Conservation (phyloP, 176 grass and related monocot genomes). For the Avena insularis region DNA sequence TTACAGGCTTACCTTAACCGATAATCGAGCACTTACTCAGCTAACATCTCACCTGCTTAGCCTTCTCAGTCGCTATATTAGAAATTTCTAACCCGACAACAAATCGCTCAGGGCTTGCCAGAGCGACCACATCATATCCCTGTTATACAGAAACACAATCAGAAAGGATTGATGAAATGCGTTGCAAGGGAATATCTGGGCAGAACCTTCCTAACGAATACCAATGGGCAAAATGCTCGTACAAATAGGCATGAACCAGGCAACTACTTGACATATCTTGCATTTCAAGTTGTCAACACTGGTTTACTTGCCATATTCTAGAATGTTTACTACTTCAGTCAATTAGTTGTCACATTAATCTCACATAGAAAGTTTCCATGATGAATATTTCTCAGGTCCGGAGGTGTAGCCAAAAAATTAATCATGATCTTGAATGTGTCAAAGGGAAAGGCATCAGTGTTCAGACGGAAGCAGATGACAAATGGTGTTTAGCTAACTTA, state of each 20-base stretch:
- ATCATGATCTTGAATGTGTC: background rate
- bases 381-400: background rate
- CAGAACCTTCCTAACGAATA: background rate
- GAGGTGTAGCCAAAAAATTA: background rate
- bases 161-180: background rate
- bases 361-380: background rate
- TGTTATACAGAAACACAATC: slow-evolving; percentile 46
- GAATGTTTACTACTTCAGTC: background rate
- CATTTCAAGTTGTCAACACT: background rate
- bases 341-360: background rate
- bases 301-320: background rate
- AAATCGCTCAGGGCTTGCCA: slow-evolving; percentile 69
- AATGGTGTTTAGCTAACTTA: slow-evolving; percentile 27
- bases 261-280: background rate
- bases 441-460: background rate
- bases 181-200: background rate
- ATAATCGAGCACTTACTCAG: slow-evolving; percentile 7
- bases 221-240: background rate
- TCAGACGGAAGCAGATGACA: background rate
- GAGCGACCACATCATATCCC: slow-evolving; percentile 85
- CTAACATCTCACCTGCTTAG: slow-evolving; percentile 64
- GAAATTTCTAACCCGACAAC: slow-evolving; percentile 90
- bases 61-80: slow-evolving; percentile 60
- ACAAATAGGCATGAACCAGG: background rate
- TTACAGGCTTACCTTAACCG: background rate